These are phyloP conservation scores for Ophiostoma sp. DNA, from an alignment of 2,329 filamentous ascomycete genomes.

Conservation along the genomic window DNA sequence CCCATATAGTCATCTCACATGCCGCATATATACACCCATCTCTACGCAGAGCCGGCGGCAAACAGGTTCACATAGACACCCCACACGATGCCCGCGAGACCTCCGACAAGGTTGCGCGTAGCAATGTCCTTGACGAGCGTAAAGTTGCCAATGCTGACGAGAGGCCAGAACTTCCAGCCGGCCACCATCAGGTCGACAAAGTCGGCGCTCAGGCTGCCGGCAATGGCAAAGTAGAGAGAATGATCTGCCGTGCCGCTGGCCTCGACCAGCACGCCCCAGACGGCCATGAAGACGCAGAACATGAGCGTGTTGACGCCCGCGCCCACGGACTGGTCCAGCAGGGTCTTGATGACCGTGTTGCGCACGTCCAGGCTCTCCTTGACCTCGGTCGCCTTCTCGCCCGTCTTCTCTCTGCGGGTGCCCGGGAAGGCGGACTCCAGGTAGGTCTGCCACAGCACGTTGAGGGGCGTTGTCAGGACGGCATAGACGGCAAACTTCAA, in stretches of 20 bases:
- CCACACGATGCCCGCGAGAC: constrained; percentile 64
- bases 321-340: constrained; percentile 64
- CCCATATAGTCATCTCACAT: no score
- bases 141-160: constrained; percentile 63
- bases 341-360: constrained; percentile 63
- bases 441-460: constrained; percentile 79
- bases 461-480: constrained; percentile 69
- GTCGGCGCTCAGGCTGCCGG: constrained; percentile 45
- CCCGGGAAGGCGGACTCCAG: constrained; percentile 72
- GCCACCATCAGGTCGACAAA: constrained; percentile 62
- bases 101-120: constrained; percentile 59
- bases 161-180: constrained; percentile 65
- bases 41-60: background rate
- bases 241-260: constrained; percentile 2
- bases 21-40: no score
- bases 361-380: constrained; percentile 49
- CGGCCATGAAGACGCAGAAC: constrained; percentile 53
- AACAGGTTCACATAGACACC: constrained; percentile 53
- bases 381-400: constrained; percentile 32
- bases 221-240: constrained; percentile 36
- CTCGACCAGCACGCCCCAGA: constrained; percentile 31
- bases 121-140: constrained; percentile 59
- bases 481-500: constrained; percentile 73
- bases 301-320: constrained; percentile 59
- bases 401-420: constrained; percentile 32